Percentiles rank a stretch among this genome's conserved stretches.
These are phyloP conservation scores for Stentor coeruleus DNA, from an alignment of 73 alveolate genomes.

Conservation along the genomic window DNA sequence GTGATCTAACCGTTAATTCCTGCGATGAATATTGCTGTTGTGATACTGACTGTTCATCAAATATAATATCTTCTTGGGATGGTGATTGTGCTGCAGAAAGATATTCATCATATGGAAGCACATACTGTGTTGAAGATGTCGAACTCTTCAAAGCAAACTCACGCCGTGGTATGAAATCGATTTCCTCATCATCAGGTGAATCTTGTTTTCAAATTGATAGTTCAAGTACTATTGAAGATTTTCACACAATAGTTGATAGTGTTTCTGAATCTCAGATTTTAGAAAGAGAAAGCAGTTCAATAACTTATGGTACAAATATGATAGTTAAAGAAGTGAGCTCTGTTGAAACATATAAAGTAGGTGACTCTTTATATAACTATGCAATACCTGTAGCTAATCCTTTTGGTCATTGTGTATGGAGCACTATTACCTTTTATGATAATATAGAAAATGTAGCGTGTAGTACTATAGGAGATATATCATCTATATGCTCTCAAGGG, in stretches of 20 bases:
- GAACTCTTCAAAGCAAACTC: conserved; percentile 2
- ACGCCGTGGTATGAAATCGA: conserved; percentile 14
- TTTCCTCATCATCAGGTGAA: neutral
- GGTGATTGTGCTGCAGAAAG: neutral
- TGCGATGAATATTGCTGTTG: conserved; percentile 25
- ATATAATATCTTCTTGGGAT: neutral
- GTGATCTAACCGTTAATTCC: conserved; percentile 9
- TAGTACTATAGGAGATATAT: no score
- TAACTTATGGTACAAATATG: neutral
- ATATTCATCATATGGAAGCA: neutral
- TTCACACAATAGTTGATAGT: neutral
- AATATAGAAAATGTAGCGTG: no score
- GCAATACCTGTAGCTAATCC: neutral
- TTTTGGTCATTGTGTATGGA: neutral
- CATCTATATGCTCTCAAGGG: no score
- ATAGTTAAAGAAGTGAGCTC: neutral
- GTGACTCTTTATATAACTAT: neutral
- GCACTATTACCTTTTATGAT: neutral
- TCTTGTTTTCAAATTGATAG: conserved; percentile 2
- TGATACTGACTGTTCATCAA: neutral
- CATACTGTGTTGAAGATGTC: neutral
- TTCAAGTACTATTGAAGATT: neutral
- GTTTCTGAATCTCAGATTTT: neutral
- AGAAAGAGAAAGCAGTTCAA: neutral
- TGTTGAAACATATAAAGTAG: neutral